Percentiles rank a stretch among this genome's conserved stretches.
Evolutionary conservation across 2,329 filamentous ascomycete species (phyloP).

Genomic region (Aspergillus neotritici): DNA sequence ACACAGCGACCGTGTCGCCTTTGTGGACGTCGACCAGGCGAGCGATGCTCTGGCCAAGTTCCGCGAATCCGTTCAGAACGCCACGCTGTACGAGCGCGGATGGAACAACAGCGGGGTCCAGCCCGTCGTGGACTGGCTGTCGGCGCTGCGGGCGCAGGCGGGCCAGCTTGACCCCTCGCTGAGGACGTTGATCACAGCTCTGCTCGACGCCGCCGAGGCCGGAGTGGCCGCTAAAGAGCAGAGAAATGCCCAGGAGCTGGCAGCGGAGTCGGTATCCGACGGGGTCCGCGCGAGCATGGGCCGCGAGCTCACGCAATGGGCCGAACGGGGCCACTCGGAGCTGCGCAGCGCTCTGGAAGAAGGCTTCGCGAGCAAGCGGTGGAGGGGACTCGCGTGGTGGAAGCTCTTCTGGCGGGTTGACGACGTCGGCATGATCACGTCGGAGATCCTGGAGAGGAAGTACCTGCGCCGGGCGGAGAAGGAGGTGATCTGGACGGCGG

Average conservation of each 20-base stretch:
- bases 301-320: constrained; percentile 62
- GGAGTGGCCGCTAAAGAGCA: constrained; percentile 26
- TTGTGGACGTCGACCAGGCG: constrained; percentile 61
- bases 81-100: constrained; percentile 63
- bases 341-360: constrained; percentile 72
- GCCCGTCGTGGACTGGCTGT: constrained; percentile 60
- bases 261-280: constrained; percentile 35
- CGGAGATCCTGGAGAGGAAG: constrained; percentile 67
- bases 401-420: constrained; percentile 93
- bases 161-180: constrained; percentile 60
- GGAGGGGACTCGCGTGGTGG: constrained; percentile 85
- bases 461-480: constrained; percentile 77
- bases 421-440: constrained; percentile 77
- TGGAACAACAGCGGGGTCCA: constrained; percentile 71
- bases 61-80: constrained; percentile 63
- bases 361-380: constrained; percentile 69
- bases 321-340: constrained; percentile 74
- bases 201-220: constrained; percentile 47
- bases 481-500: constrained; percentile 75
- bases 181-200: constrained; percentile 59
- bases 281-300: constrained; percentile 49
- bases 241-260: constrained; percentile 25
- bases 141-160: constrained; percentile 30
- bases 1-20: constrained; percentile 32
- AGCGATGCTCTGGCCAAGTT: constrained; percentile 60